phyloP scores from a whole-genome alignment of 2,329 filamentous ascomycete species.

The Ascochyta fabae region DNA sequence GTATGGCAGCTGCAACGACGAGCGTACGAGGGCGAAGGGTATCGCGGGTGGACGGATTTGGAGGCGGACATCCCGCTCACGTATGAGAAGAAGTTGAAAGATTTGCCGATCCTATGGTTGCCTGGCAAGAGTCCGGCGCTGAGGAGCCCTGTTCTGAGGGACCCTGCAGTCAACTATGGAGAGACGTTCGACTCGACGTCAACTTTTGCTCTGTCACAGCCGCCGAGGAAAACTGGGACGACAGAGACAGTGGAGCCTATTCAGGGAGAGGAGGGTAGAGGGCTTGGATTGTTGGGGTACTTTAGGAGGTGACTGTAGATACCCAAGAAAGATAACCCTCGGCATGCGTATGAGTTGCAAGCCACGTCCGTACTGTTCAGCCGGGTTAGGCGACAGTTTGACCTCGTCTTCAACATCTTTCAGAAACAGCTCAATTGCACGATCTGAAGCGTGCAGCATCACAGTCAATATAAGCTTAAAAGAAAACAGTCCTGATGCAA shows the following conservation, averaged over 20 bases:
- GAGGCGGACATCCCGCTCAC: slow-evolving; percentile 27
- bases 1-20: slow-evolving; percentile 34
- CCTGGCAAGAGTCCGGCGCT: slow-evolving; percentile 6
- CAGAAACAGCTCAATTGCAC: no score
- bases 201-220: background rate
- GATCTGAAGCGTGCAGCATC: no score
- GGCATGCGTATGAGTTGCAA: no score
- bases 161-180: slow-evolving; percentile 4
- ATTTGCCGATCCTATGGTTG: slow-evolving; percentile 13
- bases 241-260: background rate
- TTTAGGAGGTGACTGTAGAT: no score
- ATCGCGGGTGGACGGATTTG: slow-evolving; percentile 21
- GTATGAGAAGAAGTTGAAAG: slow-evolving; percentile 9
- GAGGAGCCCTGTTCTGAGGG: background rate
- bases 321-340: no score
- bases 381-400: no score
- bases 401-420: no score
- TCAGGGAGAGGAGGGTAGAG: background rate
- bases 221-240: background rate
- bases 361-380: no score
- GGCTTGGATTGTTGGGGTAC: background rate
- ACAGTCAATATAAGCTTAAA: no score
- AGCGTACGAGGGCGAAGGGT: slow-evolving; percentile 29
- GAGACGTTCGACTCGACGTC: background rate
- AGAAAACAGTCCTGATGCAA: no score